phyloP scores from a whole-genome alignment of 148 eudicot species.

The Amaranthus palmeri region DNA sequence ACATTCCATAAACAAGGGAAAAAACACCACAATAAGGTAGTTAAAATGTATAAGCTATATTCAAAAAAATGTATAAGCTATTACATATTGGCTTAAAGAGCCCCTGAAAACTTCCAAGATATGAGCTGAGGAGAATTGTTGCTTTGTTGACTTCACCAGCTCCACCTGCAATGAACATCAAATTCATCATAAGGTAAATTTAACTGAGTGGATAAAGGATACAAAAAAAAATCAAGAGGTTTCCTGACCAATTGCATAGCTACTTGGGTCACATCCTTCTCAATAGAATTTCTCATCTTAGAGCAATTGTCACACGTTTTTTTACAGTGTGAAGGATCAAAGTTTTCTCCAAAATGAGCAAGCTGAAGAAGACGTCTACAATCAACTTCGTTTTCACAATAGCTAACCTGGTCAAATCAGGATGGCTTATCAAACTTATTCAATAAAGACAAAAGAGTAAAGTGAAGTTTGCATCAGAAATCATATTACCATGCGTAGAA shows the following conservation, averaged over 20 bases:
- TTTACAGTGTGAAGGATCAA: constrained; percentile 57
- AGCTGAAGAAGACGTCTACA: constrained; percentile 93
- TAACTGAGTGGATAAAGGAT: constrained; percentile 4
- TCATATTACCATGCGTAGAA: constrained; percentile 64
- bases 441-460: neutral
- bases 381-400: constrained; percentile 89
- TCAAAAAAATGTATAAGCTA: neutral
- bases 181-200: constrained; percentile 7
- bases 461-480: constrained; percentile 17
- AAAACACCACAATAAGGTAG: neutral
- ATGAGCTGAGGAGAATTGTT: constrained; percentile 76
- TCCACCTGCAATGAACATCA: constrained; percentile 55
- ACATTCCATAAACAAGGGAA: neutral
- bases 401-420: constrained; percentile 56
- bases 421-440: neutral
- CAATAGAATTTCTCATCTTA: constrained; percentile 50
- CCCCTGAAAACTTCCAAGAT: constrained; percentile 92
- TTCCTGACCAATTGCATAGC: constrained; percentile 81
- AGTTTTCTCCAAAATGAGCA: constrained; percentile 89
- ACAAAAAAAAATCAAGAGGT: constrained; percentile 1
- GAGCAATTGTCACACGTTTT: constrained; percentile 92
- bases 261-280: constrained; percentile 77
- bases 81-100: constrained; percentile 83
- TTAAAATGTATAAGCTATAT: neutral
- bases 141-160: constrained; percentile 66